phyloP scores from a whole-genome alignment of 257 asterid species.

The Catharanthus roseus region DNA sequence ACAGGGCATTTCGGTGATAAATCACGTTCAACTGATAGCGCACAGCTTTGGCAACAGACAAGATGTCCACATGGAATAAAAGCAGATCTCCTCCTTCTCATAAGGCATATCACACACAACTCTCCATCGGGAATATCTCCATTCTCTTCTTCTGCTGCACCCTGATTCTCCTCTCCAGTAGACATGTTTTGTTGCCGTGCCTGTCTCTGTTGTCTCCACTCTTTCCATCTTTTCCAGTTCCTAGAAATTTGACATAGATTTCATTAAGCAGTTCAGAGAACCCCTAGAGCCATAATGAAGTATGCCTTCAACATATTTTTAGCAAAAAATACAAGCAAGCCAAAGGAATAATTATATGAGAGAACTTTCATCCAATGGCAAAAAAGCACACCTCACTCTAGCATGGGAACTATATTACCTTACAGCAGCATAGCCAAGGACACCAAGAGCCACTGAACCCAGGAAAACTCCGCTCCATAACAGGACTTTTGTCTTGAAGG shows the following conservation, averaged over 20 bases:
- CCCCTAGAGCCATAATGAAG: not conserved
- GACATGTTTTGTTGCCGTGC: constrained; percentile 35
- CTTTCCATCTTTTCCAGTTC: constrained; percentile 83
- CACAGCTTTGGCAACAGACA: constrained; percentile 86
- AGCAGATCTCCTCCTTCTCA: constrained; percentile 76
- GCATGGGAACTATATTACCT: constrained; percentile 40
- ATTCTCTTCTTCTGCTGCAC: constrained; percentile 50
- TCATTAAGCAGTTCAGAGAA: not conserved
- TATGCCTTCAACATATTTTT: not conserved
- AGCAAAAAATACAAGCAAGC: not conserved
- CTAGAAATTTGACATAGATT: constrained; percentile 25
- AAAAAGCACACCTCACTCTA: not conserved
- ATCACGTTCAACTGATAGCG: constrained; percentile 66
- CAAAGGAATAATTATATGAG: not conserved
- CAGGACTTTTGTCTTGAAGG: constrained; percentile 50
- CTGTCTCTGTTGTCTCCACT: constrained; percentile 50
- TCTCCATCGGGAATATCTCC: constrained; percentile 71
- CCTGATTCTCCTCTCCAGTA: constrained; percentile 28
- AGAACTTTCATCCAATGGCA: not conserved
- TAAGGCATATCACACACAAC: constrained; percentile 77
- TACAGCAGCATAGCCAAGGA: constrained; percentile 66
- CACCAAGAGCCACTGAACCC: constrained; percentile 67
- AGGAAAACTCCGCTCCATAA: constrained; percentile 70
- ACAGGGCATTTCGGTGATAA: constrained; percentile 70
- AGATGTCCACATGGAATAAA: constrained; percentile 91